These are phyloP conservation scores for Paracoccidioides brasiliensis DNA, from an alignment of 2,329 filamentous ascomycete species.

Conservation along the genomic window DNA sequence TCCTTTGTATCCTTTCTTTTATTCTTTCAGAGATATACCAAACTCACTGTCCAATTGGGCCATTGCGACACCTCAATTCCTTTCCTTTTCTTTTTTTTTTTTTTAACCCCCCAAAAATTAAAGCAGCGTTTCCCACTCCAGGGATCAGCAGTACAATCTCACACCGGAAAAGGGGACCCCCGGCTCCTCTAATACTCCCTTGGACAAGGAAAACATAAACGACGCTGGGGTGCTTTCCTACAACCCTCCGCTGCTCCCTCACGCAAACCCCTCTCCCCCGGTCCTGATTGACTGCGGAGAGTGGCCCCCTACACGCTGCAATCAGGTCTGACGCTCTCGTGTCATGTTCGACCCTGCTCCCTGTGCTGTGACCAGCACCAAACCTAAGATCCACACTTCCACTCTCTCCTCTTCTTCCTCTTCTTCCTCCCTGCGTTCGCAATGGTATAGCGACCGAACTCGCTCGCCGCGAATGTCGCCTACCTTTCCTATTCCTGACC, in stretches of 20 bases:
- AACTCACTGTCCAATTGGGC: too few relatives aligned
- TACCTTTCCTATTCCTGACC: slow-evolving; percentile 6
- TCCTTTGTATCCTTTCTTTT: background rate
- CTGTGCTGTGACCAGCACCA: background rate
- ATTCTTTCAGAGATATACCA: background rate
- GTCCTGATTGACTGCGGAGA: slow-evolving; percentile 10
- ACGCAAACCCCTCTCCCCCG: slow-evolving; percentile 4
- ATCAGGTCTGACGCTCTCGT: background rate
- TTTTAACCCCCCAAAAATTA: background rate
- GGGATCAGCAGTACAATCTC: too few relatives aligned
- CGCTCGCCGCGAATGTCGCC: slow-evolving; percentile 9
- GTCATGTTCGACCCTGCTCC: slow-evolving; percentile 1
- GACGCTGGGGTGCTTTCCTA: background rate
- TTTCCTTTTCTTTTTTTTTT: background rate
- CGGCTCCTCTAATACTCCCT: background rate
- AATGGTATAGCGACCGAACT: slow-evolving; percentile 10
- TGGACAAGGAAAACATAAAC: background rate
- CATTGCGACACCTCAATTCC: too few relatives aligned
- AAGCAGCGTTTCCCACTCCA: too few relatives aligned
- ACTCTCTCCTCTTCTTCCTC: slow-evolving; percentile 3
- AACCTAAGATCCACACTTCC: background rate
- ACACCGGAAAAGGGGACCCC: background rate
- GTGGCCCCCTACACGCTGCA: slow-evolving; percentile 1
- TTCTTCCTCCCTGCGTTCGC: background rate
- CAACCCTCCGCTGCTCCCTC: slow-evolving; percentile 3